Evolutionary conservation across 805 yeast species (phyloP), one percentile per base, ranked within the genome.

Genomic region (Lachancea fermentati): DNA sequence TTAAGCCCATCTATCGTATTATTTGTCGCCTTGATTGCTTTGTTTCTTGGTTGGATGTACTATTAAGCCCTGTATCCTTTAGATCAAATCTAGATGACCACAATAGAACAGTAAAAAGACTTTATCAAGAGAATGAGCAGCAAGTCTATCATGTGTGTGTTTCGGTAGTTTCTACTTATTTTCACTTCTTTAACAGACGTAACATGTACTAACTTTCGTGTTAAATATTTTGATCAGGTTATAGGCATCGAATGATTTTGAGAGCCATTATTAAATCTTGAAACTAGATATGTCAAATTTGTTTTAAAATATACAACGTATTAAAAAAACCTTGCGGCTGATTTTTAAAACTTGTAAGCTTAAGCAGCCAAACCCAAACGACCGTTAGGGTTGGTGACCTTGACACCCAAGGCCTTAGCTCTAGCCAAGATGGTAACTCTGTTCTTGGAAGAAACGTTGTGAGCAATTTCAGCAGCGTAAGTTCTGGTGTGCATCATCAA

Each of bases 401-500:
- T 89, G 69, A 93, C 79, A 76, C 97, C 97, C 66, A 88, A 78
- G 72, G 95, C 86, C 83, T 88, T 91, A 66, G 99, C 99, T 78
- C 86, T 88, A 63, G 94, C 82, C 64, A 93, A 79, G 63, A 93
- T 86, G 66, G 76, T 89, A 67, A 89, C 89, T 81, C 99, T 88
- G 93, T 93, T 89, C 79, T 80, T 89, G 62, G 97, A 86, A 62
- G 97, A 89, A 62, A 93, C 93, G 73, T 84, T 86, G 89, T 87
- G 96, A 63, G 97, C 96, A 66, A 93, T 93, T 81, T 93, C 99
- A 71, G 98, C 99, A 72, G 99, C 98, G 75, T 86, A 93, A 63
- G 96, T 77, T 80, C 85, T 87, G 76, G 96, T 82, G 88, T 93
- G 97, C 79, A 94, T 75, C 70, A 88, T 78, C 69, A 93, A 79